Evolutionary conservation across 305 asterid genomes (phyloP).

Genomic region (Fraxinus xanthoxyloides): DNA sequence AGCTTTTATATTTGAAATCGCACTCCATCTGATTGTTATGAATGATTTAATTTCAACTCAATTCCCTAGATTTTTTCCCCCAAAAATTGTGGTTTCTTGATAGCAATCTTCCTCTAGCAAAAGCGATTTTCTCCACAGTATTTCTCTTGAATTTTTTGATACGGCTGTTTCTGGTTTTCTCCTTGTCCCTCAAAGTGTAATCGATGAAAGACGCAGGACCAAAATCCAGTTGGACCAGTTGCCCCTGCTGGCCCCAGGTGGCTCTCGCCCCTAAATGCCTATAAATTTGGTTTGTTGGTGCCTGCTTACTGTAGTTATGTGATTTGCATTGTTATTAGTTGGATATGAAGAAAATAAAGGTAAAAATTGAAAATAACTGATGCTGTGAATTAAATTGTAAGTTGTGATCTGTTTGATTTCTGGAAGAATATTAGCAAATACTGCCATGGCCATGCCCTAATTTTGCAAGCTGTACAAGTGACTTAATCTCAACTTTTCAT

Average conservation of each 20-base stretch:
- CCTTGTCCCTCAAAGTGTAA: not conserved
- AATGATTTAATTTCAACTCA: not conserved
- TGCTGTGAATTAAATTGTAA: not conserved
- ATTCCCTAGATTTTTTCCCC: not conserved
- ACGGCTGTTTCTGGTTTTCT: not conserved
- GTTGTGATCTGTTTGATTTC: not conserved
- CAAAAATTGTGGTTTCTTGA: not conserved
- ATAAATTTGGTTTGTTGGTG: not conserved
- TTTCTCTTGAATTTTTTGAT: not conserved
- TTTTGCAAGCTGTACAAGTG: not conserved
- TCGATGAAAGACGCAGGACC: not conserved
- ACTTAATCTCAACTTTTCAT: not conserved
- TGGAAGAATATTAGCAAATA: not conserved
- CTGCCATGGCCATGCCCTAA: not conserved
- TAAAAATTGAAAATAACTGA: not conserved
- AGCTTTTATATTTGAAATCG: not conserved
- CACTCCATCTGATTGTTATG: not conserved
- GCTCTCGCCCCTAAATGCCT: not conserved
- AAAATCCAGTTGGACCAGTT: not conserved
- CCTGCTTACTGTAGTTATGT: not conserved
- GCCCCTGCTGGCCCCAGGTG: not conserved
- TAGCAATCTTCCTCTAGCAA: not conserved
- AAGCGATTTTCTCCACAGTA: not conserved
- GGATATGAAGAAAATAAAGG: not conserved
- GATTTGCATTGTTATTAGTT: not conserved